A percentile compares a stretch with the other conserved stretches of the same genome.
These are phyloP conservation scores for Ganoderma sinense DNA, from an alignment of 1,284 basidiomycete species.

Conservation along the genomic window DNA sequence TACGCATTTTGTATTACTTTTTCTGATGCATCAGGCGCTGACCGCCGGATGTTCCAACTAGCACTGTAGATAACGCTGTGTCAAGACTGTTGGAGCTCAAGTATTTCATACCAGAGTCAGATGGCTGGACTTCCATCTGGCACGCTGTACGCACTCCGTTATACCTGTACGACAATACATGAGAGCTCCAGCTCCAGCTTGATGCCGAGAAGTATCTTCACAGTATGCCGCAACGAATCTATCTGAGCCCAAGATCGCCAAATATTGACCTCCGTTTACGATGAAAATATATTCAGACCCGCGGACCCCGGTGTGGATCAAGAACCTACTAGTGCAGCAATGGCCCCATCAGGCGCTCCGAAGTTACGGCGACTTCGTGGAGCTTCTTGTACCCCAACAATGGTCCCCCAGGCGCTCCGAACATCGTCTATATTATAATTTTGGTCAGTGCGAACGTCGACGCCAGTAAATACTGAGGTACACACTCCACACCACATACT, in stretches of 20 bases:
- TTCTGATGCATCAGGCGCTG: background rate
- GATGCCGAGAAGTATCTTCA: slow-evolving; percentile 5
- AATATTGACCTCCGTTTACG: too few species aligned
- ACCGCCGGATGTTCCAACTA: slow-evolving; percentile 10
- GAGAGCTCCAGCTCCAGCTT: slow-evolving; percentile 23
- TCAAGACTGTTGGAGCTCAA: background rate
- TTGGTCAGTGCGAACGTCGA: background rate
- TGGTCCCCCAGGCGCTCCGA: background rate
- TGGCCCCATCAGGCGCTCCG: too few species aligned
- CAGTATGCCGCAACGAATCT: background rate
- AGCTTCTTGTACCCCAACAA: too few species aligned
- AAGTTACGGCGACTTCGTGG: too few species aligned
- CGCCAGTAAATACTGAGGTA: too few species aligned
- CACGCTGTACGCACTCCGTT: background rate
- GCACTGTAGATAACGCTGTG: slow-evolving; percentile 21
- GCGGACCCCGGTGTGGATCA: too few species aligned
- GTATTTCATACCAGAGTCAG: slow-evolving; percentile 8
- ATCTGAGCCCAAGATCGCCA: too few species aligned
- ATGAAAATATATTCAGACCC: too few species aligned
- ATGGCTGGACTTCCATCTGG: slow-evolving; percentile 18
- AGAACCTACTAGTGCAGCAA: too few species aligned
- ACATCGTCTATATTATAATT: too few species aligned
- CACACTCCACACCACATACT: background rate
- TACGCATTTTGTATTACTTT: background rate
- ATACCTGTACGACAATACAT: slow-evolving; percentile 16